These are phyloP conservation scores for Rhizopus arrhizus DNA, from an alignment of 371 early-diverging fungal genomes.

Conservation along the genomic window DNA sequence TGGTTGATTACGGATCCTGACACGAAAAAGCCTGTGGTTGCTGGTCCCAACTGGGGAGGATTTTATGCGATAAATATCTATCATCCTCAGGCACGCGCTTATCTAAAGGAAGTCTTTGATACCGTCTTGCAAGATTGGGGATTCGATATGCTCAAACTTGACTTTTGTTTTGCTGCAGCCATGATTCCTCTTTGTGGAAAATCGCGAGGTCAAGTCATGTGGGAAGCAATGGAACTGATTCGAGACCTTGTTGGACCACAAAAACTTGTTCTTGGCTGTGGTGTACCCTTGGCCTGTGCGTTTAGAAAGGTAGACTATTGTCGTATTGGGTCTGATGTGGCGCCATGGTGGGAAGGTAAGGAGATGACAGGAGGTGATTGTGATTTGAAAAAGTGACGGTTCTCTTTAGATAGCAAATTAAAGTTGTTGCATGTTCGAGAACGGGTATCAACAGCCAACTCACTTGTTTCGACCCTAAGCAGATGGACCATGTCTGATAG, in stretches of 20 bases:
- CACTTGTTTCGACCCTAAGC: slow-evolving; percentile 55
- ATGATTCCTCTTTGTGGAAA: slow-evolving; percentile 58
- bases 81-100: slow-evolving; percentile 44
- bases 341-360: slow-evolving; percentile 60
- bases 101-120: slow-evolving; percentile 58
- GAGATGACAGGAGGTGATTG: background rate
- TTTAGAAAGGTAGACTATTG: slow-evolving; percentile 62
- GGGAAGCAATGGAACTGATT: slow-evolving; percentile 60
- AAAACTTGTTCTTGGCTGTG: slow-evolving; percentile 59
- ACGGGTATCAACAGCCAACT: slow-evolving; percentile 62
- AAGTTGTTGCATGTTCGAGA: slow-evolving; percentile 61
- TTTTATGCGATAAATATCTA: slow-evolving; percentile 62
- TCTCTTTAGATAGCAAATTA: slow-evolving; percentile 43
- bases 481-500: slow-evolving; percentile 60
- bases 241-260: slow-evolving; percentile 57
- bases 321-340: slow-evolving; percentile 65
- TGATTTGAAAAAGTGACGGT: no score
- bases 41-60: slow-evolving; percentile 56
- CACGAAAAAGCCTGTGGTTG: slow-evolving; percentile 38
- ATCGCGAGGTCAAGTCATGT: slow-evolving; percentile 64
- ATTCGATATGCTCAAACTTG: slow-evolving; percentile 63
- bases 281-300: slow-evolving; percentile 58
- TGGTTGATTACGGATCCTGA: slow-evolving; percentile 53
- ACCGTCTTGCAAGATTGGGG: slow-evolving; percentile 57
- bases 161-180: slow-evolving; percentile 65